Evolutionary conservation across 768 basidiomycete species (phyloP).

Genomic region (Termitomyces eurrhizus): DNA sequence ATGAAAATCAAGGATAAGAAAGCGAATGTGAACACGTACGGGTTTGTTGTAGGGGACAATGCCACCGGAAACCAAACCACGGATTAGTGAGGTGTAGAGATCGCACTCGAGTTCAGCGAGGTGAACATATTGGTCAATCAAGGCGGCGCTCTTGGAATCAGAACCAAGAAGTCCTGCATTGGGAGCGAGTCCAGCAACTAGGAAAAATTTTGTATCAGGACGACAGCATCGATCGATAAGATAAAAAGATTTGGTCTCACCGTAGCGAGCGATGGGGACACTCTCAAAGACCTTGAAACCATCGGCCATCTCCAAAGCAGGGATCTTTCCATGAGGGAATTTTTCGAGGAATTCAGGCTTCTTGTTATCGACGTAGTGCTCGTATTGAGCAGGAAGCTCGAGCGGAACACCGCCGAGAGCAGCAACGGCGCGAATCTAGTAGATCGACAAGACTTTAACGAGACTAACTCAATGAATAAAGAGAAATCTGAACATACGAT

Average conservation of each 20-base stretch:
- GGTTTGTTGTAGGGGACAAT: conserved; percentile 78
- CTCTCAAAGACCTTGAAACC: conserved; percentile 81
- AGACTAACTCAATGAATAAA: background rate
- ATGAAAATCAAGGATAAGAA: background rate
- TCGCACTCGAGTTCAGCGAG: conserved; percentile 68
- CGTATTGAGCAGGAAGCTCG: conserved; percentile 49
- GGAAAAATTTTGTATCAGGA: background rate
- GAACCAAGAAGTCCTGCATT: conserved; percentile 77
- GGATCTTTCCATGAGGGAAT: conserved; percentile 82
- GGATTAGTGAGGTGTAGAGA: conserved; percentile 30
- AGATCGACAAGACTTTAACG: conserved; percentile 4
- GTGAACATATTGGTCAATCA: conserved; percentile 83
- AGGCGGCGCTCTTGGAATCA: conserved; percentile 60
- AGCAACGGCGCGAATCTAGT: conserved; percentile 51
- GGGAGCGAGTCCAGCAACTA: conserved; percentile 75
- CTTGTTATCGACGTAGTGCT: conserved; percentile 63
- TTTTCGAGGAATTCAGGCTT: conserved; percentile 67
- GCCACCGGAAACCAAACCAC: conserved; percentile 38
- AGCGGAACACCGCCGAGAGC: conserved; percentile 58
- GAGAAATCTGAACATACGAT: conserved; percentile 34
- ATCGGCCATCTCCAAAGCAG: conserved; percentile 71
- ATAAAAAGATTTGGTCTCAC: conserved; percentile 50
- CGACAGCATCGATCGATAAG: conserved; percentile 27
- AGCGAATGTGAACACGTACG: conserved; percentile 36
- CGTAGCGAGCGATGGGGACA: conserved; percentile 77